Conservation (phyloP, 2,329 filamentous ascomycete species). For the Penicillium sp. region DNA sequence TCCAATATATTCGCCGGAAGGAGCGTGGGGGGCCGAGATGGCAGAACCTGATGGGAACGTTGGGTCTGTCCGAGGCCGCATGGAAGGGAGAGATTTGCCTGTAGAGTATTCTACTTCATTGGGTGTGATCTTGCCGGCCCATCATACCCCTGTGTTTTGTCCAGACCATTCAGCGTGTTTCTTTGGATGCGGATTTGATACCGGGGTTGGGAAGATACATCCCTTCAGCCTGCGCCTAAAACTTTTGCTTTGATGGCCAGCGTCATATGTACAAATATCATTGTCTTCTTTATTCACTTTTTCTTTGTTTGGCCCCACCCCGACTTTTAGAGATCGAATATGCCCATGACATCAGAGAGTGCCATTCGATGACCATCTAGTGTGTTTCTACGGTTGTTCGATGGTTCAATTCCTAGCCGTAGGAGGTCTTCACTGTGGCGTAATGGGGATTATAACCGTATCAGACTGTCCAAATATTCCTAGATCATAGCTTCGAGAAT, state of each 20-base stretch:
- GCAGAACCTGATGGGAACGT: conserved; percentile 79
- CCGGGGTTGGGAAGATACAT: conserved; percentile 11
- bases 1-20: conserved; percentile 84
- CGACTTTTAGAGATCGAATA: too few relatives aligned
- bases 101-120: conserved; percentile 47
- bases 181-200: conserved; percentile 15
- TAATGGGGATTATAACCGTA: too few relatives aligned
- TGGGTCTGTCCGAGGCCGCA: conserved; percentile 84
- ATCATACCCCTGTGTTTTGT: conserved; percentile 6
- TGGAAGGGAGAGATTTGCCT: conserved; percentile 89
- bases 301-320: background rate
- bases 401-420: too few relatives aligned
- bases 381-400: too few relatives aligned
- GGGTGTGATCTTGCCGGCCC: conserved; percentile 16
- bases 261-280: conserved; percentile 31
- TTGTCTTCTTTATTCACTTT: conserved; percentile 11
- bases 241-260: conserved; percentile 7
- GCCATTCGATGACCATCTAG: too few relatives aligned
- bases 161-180: conserved; percentile 18
- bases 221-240: conserved; percentile 11
- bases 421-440: too few relatives aligned
- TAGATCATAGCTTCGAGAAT: too few relatives aligned
- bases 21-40: conserved; percentile 91
- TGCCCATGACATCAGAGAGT: too few relatives aligned
- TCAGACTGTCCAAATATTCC: too few relatives aligned